These are phyloP conservation scores for Parmales sp. DNA, from an alignment of 108 stramenopile species.

Conservation along the genomic window DNA sequence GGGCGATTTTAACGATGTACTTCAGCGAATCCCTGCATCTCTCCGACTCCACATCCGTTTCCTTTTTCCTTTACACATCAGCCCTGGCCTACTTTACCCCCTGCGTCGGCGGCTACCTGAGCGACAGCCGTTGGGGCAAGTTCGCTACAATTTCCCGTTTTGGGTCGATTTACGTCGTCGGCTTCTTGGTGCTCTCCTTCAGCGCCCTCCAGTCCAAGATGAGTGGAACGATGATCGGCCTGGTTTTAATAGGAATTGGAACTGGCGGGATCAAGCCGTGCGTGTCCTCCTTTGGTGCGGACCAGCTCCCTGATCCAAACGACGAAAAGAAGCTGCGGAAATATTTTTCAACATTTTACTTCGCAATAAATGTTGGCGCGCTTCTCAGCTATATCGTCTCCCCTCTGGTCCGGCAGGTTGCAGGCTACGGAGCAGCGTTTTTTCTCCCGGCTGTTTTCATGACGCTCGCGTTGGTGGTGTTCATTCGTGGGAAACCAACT, in stretches of 20 bases:
- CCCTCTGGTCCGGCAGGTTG: slow-evolving; percentile 30
- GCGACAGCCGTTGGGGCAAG: slow-evolving; percentile 43
- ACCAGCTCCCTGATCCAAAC: slow-evolving; percentile 25
- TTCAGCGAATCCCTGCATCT: slow-evolving; percentile 34
- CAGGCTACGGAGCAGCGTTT: slow-evolving; percentile 49
- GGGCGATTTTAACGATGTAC: slow-evolving; percentile 45
- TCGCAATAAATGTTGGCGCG: slow-evolving; percentile 55
- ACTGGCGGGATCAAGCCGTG: slow-evolving; percentile 73
- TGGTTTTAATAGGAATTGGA: slow-evolving; percentile 43
- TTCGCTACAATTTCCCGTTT: slow-evolving; percentile 44
- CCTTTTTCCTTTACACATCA: slow-evolving; percentile 26
- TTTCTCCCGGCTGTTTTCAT: slow-evolving; percentile 40
- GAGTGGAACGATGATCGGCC: slow-evolving; percentile 28
- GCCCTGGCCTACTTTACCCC: slow-evolving; percentile 44
- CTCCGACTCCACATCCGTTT: slow-evolving; percentile 27
- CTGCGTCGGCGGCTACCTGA: slow-evolving; percentile 41
- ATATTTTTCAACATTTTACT: slow-evolving; percentile 55
- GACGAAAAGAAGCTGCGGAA: slow-evolving; percentile 27
- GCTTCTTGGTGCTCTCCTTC: slow-evolving; percentile 27
- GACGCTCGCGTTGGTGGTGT: slow-evolving; percentile 31
- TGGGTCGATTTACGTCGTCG: slow-evolving; percentile 37
- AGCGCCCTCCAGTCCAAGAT: slow-evolving; percentile 21
- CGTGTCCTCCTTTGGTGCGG: slow-evolving; percentile 56
- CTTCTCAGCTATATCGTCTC: slow-evolving; percentile 33
- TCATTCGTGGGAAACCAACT: slow-evolving; percentile 17